Evolutionary conservation across 768 basidiomycete species (phyloP).

Genomic region (Suillus hirtellus): DNA sequence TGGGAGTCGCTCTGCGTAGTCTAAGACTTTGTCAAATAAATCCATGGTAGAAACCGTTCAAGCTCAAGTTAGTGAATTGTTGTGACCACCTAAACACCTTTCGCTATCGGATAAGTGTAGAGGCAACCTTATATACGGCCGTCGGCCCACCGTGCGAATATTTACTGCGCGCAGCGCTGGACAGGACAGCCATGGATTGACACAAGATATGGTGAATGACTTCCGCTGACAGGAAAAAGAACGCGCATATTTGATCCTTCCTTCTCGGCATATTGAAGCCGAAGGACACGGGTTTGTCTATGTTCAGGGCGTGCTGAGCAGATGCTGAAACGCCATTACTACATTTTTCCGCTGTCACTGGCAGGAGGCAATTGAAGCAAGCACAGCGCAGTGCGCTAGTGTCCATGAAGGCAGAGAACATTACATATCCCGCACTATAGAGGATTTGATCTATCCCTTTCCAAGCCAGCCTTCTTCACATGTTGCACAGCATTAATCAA

Average conservation of each 20-base stretch:
- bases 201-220: too few species aligned
- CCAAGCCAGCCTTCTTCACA: too few species aligned
- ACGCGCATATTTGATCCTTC: neutral
- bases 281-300: neutral
- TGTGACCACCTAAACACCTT: neutral
- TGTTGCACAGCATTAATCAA: too few species aligned
- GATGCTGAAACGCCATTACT: neutral
- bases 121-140: constrained; percentile 2
- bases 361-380: neutral
- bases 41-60: constrained; percentile 33
- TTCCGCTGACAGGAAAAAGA: neutral
- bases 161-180: neutral
- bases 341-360: neutral
- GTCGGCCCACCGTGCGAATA: neutral
- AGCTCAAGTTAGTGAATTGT: neutral
- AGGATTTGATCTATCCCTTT: too few species aligned
- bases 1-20: constrained; percentile 37
- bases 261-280: neutral
- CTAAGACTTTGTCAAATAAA: constrained; percentile 39
- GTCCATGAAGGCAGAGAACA: too few species aligned
- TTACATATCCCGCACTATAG: too few species aligned
- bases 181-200: neutral
- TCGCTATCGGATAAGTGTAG: neutral
- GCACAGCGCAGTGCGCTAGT: too few species aligned
- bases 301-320: too few species aligned